phyloP scores from a whole-genome alignment of 768 basidiomycete species.

The Polyporus arcularius region DNA sequence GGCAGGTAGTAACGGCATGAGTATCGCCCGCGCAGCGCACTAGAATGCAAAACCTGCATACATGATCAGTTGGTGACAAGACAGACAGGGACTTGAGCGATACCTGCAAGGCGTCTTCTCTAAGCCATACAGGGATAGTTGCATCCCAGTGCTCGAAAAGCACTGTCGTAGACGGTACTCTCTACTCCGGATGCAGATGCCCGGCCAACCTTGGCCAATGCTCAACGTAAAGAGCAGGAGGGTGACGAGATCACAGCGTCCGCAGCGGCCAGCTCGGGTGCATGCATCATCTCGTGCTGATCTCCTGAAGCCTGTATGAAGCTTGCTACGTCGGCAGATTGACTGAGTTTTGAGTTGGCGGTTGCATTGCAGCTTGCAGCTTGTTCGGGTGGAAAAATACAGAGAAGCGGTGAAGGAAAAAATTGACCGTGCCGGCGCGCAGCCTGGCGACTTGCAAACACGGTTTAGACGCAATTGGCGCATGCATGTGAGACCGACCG shows the following conservation, averaged over 20 bases:
- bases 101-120: constrained; percentile 2
- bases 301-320: neutral
- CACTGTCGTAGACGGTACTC: constrained; percentile 1
- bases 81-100: neutral
- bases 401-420: too few species aligned
- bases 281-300: constrained; percentile 18
- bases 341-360: too few species aligned
- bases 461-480: too few species aligned
- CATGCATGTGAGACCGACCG: neutral
- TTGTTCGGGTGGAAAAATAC: neutral
- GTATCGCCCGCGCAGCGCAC: constrained; percentile 6
- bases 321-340: too few species aligned
- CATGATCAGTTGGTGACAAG: constrained; percentile 2
- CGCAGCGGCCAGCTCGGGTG: neutral
- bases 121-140: constrained; percentile 4
- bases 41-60: constrained; percentile 5
- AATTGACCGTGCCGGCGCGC: too few species aligned
- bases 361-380: neutral
- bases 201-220: neutral
- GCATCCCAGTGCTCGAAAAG: constrained; percentile 1
- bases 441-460: too few species aligned
- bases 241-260: neutral
- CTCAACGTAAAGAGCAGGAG: neutral
- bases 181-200: neutral
- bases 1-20: neutral